Evolutionary conservation across 2,329 filamentous ascomycete genomes (phyloP), one percentile per base, ranked within the genome.

Genomic region (Arthrobotrys conoides): DNA sequence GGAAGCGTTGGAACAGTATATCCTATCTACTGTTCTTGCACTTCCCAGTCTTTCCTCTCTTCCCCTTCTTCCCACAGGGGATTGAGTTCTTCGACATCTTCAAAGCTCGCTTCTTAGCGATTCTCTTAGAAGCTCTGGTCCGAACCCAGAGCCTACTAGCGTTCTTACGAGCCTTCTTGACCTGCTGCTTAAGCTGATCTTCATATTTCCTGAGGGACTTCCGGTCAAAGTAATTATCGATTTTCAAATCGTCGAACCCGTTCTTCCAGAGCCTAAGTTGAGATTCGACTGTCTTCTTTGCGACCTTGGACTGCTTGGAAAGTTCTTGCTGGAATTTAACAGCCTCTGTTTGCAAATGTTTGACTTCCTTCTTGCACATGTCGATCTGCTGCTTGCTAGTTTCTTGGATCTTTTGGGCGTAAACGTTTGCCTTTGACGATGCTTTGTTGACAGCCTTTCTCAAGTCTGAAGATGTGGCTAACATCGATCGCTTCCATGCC

Each of bases 401-500:
- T 30, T 82, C 70, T 33, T 71, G 79, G 20, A 82, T 59, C 64
- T 80, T 80, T 57, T 76, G 78, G 68, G 80, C 81, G 53, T 82
- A 81, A n/a, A 71, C 65, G 41, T 80, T 81, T 27, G 81, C 81
- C 18, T 81, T 80, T 10, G 71, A 80, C 4, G 76, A 80, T 36
- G 81, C 80, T 41, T 82, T 80, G 46, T 80, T 80, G 20, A 81
- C 68, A 20, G 81, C 71, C n/a, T 71, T 76, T 68, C 80, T 55
- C 51, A 82, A 41, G 63, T 82, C 81, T n/a, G 79, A 76, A 59
- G 76, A 80, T 53, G 80, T 80, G 51, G 81, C 80, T 27, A 80
- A 70, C 38, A 79, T 80, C 16, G 78, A 73, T 80, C 81, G 80
- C 64, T 85, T 87, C 86, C 86, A 87, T 36, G 84, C 85, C 20